phyloP scores from a whole-genome alignment of 768 basidiomycete species.

The Mycena indigotica region DNA sequence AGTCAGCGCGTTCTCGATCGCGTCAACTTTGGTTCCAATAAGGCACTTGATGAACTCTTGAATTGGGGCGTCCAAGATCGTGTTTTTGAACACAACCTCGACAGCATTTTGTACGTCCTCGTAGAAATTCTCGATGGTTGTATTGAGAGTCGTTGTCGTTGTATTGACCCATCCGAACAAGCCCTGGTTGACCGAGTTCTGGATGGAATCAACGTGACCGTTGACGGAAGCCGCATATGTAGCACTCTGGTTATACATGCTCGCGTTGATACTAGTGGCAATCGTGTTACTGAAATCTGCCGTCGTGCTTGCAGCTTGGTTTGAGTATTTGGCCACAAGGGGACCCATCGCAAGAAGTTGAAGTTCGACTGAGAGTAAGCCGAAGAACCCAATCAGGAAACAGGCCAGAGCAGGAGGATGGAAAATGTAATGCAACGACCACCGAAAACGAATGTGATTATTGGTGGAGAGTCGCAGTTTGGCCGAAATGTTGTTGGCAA shows the following conservation, averaged over 20 bases:
- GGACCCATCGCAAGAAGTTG: conserved; percentile 82
- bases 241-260: conserved; percentile 80
- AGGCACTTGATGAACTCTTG: conserved; percentile 89
- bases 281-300: conserved; percentile 72
- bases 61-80: conserved; percentile 77
- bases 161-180: conserved; percentile 95
- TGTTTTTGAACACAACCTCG: conserved; percentile 77
- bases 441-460: conserved; percentile 72
- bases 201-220: conserved; percentile 63
- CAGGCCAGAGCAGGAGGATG: conserved; percentile 89
- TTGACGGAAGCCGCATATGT: conserved; percentile 82
- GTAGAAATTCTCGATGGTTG: conserved; percentile 86
- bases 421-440: conserved; percentile 91
- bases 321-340: conserved; percentile 67
- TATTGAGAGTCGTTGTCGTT: conserved; percentile 86
- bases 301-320: conserved; percentile 60
- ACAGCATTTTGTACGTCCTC: conserved; percentile 79
- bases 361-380: conserved; percentile 81
- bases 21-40: conserved; percentile 87
- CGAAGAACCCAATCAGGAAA: conserved; percentile 91
- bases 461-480: conserved; percentile 57
- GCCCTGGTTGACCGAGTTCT: conserved; percentile 79
- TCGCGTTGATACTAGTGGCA: conserved; percentile 73
- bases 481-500: conserved; percentile 56
- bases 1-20: conserved; percentile 84